These are phyloP conservation scores for Kazachstania taianensis DNA, from an alignment of 805 yeast genomes.

Conservation along the genomic window DNA sequence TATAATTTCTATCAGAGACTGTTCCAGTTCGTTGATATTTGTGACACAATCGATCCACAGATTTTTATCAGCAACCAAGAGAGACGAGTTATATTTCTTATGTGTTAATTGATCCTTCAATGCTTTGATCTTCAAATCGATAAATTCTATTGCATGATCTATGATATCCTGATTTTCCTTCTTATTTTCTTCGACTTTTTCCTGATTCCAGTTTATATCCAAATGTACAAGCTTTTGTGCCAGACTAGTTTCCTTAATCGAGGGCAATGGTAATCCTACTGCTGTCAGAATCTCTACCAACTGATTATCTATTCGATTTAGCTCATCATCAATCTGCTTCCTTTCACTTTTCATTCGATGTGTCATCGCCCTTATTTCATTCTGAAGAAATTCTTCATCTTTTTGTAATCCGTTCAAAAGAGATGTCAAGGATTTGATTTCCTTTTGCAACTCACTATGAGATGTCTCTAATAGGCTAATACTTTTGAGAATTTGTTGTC, in stretches of 20 bases:
- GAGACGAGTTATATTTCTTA: constrained; percentile 17
- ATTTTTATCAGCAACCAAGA: constrained; percentile 9
- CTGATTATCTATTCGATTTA: constrained; percentile 8
- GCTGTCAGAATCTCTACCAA: constrained; percentile 6
- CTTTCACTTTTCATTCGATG: constrained; percentile 11
- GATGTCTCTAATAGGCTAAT: constrained; percentile 9
- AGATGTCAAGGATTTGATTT: constrained; percentile 15
- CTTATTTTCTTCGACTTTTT: constrained; percentile 4
- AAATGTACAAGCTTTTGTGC: constrained; percentile 9
- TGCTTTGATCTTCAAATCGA: constrained; percentile 16
- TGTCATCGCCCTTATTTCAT: constrained; percentile 14
- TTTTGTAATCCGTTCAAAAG: constrained; percentile 16
- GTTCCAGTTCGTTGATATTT: constrained; percentile 16
- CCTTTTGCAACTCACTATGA: constrained; percentile 7
- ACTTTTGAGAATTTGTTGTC: constrained; percentile 1
- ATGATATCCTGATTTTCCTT: constrained; percentile 13
- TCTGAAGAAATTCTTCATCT: constrained; percentile 17
- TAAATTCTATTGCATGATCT: constrained; percentile 16
- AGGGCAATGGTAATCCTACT: constrained; percentile 5
- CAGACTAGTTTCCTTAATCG: constrained; percentile 1
- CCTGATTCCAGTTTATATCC: background rate
- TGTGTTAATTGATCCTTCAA: constrained; percentile 17
- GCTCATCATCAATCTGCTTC: constrained; percentile 8
- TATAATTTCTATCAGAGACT: constrained; percentile 4
- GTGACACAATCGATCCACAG: constrained; percentile 19